These are phyloP conservation scores for Cucurbita maxima DNA, from an alignment of 306 rosid species.

Conservation along the genomic window DNA sequence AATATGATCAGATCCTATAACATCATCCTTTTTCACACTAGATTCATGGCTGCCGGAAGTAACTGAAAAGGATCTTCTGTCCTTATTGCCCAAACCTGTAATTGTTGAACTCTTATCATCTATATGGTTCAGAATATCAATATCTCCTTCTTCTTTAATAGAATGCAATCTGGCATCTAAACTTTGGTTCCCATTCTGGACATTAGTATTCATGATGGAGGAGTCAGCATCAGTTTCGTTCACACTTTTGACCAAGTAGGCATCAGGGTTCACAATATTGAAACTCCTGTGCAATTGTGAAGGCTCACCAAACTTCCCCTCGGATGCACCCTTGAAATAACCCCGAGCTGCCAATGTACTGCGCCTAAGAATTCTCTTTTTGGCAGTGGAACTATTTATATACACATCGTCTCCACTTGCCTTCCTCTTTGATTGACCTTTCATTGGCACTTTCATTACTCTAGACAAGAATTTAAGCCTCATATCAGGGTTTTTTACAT, in stretches of 20 bases:
- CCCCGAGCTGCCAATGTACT: conserved; percentile 55
- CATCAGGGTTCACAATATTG: conserved; percentile 22
- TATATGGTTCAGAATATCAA: conserved; percentile 6
- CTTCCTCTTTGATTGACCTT: conserved; percentile 43
- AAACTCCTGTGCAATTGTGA: conserved; percentile 18
- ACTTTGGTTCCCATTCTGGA: conserved; percentile 10
- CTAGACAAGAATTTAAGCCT: conserved; percentile 53
- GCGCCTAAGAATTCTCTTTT: conserved; percentile 50
- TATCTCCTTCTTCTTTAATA: conserved; percentile 15
- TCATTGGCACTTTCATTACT: conserved; percentile 33
- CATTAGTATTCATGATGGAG: conserved; percentile 7
- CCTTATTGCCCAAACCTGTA: conserved; percentile 12
- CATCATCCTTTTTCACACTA: conserved; percentile 21
- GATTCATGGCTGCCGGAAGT: conserved; percentile 14
- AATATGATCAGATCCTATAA: conserved; percentile 15
- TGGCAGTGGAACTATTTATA: conserved; percentile 29
- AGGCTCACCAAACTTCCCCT: conserved; percentile 28
- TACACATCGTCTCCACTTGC: conserved; percentile 38
- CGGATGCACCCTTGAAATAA: conserved; percentile 39
- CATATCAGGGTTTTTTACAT: conserved; percentile 44
- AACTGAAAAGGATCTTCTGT: conserved; percentile 16
- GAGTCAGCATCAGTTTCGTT: conserved; percentile 22
- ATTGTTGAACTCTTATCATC: conserved; percentile 8
- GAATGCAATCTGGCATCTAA: conserved; percentile 14
- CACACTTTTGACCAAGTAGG: conserved; percentile 26